A percentile compares a stretch with the other conserved stretches of the same genome.
Evolutionary conservation across 495 filamentous ascomycete species (phyloP).

Genomic region (Baudoinia panamericana): DNA sequence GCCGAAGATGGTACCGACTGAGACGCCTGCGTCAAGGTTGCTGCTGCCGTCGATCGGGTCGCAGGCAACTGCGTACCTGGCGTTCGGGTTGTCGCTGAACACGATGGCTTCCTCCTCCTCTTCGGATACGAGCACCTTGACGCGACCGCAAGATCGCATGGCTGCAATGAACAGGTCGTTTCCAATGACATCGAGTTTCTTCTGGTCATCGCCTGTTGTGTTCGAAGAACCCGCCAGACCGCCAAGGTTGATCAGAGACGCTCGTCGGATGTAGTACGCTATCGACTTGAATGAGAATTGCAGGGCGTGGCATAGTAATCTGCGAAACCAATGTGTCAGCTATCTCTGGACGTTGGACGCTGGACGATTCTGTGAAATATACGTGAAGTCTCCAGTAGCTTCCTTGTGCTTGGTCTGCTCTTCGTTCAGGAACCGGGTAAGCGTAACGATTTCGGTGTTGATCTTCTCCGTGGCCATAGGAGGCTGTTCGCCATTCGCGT

Average conservation of each 20-base stretch:
- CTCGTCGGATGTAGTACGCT: conserved; percentile 96
- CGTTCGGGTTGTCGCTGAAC: conserved; percentile 65
- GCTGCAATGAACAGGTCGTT: conserved; percentile 94
- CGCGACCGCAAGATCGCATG: conserved; percentile 84
- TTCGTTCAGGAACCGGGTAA: conserved; percentile 90
- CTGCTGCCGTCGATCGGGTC: conserved; percentile 97
- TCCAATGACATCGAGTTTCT: conserved; percentile 98
- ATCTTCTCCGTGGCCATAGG: conserved; percentile 54
- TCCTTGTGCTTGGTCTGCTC: conserved; percentile 87
- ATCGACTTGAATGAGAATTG: conserved; percentile 99
- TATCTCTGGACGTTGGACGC: not conserved
- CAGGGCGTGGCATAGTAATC: conserved; percentile 88
- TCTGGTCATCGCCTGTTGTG: conserved; percentile 92
- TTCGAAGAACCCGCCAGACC: conserved; percentile 92
- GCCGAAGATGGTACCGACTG: conserved; percentile 94
- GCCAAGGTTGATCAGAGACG: conserved; percentile 78
- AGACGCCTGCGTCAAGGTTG: conserved; percentile 95
- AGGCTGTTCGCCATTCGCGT: conserved; percentile 26
- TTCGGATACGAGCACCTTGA: conserved; percentile 82
- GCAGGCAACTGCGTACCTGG: conserved; percentile 90
- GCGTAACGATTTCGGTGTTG: conserved; percentile 90
- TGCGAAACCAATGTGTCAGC: conserved; percentile 26
- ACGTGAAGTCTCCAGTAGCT: conserved; percentile 98
- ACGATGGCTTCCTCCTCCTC: conserved; percentile 87
- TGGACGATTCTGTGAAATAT: conserved; percentile 32